These are phyloP conservation scores for Bretziella fagacearum DNA, from an alignment of 2,329 filamentous ascomycete species.

Conservation along the genomic window DNA sequence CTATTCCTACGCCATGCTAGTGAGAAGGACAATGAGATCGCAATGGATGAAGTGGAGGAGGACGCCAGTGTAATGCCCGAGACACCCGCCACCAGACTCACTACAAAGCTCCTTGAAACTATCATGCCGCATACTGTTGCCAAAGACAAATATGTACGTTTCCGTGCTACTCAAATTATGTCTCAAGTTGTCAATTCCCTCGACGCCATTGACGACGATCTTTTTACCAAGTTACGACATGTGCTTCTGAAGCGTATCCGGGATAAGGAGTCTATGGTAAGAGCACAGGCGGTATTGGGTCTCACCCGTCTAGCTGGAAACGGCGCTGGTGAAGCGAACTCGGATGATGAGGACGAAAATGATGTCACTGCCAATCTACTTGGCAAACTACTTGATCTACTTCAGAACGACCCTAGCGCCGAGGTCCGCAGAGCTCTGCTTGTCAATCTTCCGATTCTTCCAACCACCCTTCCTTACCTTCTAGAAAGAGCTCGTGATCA, in stretches of 20 bases:
- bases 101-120: constrained; percentile 53
- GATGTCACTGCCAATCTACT: constrained; percentile 50
- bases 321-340: constrained; percentile 51
- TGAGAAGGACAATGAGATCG: constrained; percentile 53
- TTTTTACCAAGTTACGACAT: constrained; percentile 68
- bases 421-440: constrained; percentile 81
- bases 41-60: constrained; percentile 45
- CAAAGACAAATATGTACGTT: constrained; percentile 88
- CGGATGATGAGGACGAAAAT: constrained; percentile 55
- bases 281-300: constrained; percentile 80
- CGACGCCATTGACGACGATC: constrained; percentile 77
- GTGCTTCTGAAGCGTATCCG: constrained; percentile 70
- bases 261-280: constrained; percentile 86
- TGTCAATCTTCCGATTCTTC: constrained; percentile 74
- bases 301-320: constrained; percentile 72
- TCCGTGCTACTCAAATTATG: constrained; percentile 74
- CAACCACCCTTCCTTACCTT: constrained; percentile 67
- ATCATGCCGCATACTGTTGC: constrained; percentile 60
- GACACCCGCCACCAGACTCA: constrained; percentile 69
- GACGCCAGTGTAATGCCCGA: constrained; percentile 58
- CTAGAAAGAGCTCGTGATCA: constrained; percentile 82
- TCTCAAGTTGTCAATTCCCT: constrained; percentile 86
- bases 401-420: constrained; percentile 87
- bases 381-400: constrained; percentile 67
- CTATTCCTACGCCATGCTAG: constrained; percentile 61